These are phyloP conservation scores for Fusarium protoensiforme DNA, from an alignment of 2,329 filamentous ascomycete species.

Conservation along the genomic window DNA sequence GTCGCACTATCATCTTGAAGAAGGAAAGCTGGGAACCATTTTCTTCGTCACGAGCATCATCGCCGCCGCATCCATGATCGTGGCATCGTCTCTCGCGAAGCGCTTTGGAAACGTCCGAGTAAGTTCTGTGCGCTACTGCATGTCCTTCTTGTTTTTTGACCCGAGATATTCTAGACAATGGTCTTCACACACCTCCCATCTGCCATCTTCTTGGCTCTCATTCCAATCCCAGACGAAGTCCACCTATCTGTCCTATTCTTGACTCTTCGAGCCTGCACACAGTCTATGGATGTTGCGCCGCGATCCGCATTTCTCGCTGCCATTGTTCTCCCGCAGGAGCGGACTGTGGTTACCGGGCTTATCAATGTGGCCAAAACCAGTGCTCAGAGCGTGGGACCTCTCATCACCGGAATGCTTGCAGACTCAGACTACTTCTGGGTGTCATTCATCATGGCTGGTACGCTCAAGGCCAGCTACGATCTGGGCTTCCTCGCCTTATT, in stretches of 20 bases:
- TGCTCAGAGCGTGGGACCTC: conserved; percentile 69
- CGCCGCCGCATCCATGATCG: conserved; percentile 61
- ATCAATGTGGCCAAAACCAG: conserved; percentile 77
- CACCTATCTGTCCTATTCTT: conserved; percentile 69
- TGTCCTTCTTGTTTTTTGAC: background rate
- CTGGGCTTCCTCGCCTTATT: conserved; percentile 61
- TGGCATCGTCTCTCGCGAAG: conserved; percentile 65
- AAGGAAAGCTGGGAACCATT: conserved; percentile 62
- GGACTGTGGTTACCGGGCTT: conserved; percentile 77
- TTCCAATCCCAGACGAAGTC: conserved; percentile 66
- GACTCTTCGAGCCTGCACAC: conserved; percentile 69
- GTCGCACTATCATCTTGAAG: conserved; percentile 58
- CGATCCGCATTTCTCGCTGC: conserved; percentile 76
- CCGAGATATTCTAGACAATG: conserved; percentile 67
- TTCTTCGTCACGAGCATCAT: conserved; percentile 66
- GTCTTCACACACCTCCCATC: conserved; percentile 80
- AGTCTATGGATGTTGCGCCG: conserved; percentile 78
- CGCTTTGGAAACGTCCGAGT: conserved; percentile 73
- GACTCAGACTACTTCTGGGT: conserved; percentile 67
- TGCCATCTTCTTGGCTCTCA: conserved; percentile 71
- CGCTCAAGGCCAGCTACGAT: conserved; percentile 71
- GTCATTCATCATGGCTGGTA: conserved; percentile 71
- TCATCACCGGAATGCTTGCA: conserved; percentile 73
- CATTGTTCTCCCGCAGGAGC: conserved; percentile 71
- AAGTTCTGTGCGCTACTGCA: conserved; percentile 44